phyloP scores from a whole-genome alignment of 257 asterid species.

The Solanum okadae region DNA sequence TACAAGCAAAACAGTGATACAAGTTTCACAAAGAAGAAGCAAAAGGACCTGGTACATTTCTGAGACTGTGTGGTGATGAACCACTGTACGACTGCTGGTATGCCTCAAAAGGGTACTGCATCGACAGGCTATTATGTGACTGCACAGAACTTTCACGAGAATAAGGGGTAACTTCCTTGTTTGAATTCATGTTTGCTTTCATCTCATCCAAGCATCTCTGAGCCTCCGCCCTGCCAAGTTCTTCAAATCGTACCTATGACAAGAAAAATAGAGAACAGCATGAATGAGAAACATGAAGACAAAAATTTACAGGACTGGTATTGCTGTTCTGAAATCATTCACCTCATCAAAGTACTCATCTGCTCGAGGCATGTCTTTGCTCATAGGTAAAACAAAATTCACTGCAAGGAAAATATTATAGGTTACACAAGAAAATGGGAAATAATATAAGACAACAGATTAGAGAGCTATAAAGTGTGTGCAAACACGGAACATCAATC shows the following conservation, averaged over 20 bases:
- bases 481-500: background rate
- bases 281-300: background rate
- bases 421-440: background rate
- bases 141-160: conserved; percentile 4
- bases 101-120: conserved; percentile 6
- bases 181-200: conserved; percentile 25
- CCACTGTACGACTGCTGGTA: conserved; percentile 6
- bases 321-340: background rate
- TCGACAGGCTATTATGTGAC: conserved; percentile 8
- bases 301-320: background rate
- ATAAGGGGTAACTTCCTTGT: background rate
- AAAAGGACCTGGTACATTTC: conserved; percentile 12
- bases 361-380: conserved; percentile 9
- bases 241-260: conserved; percentile 33
- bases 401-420: conserved; percentile 18
- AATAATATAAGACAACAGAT: background rate
- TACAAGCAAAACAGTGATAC: background rate
- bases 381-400: conserved; percentile 23
- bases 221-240: conserved; percentile 36
- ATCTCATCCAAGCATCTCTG: conserved; percentile 37
- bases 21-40: background rate
- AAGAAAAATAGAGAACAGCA: background rate
- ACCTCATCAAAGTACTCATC: conserved; percentile 17
- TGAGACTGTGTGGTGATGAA: conserved; percentile 9
- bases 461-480: conserved; percentile 1